phyloP scores from a whole-genome alignment of 2,329 filamentous ascomycete genomes.

The Paramyrothecium roridum region DNA sequence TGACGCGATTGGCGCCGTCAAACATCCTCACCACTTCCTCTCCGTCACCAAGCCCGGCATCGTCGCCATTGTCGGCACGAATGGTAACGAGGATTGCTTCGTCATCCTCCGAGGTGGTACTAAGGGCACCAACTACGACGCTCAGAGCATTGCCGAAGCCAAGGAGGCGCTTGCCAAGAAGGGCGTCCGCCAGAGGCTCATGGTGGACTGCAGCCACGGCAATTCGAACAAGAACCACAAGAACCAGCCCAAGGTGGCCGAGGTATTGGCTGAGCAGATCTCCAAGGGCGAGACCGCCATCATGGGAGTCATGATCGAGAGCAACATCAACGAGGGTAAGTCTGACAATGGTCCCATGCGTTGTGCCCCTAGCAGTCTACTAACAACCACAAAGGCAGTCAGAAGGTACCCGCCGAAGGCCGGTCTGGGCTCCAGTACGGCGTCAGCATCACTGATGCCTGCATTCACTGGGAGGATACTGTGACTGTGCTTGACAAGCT shows the following conservation, averaged over 20 bases:
- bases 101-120: slow-evolving; percentile 91
- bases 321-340: slow-evolving; percentile 88
- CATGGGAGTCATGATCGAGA: slow-evolving; percentile 99
- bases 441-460: slow-evolving; percentile 95
- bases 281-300: slow-evolving; percentile 78
- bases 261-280: slow-evolving; percentile 78
- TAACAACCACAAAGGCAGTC: slow-evolving; percentile 58
- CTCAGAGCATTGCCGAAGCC: slow-evolving; percentile 76
- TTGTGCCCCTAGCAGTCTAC: not conserved
- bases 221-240: slow-evolving; percentile 95
- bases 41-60: slow-evolving; percentile 96
- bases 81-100: slow-evolving; percentile 95
- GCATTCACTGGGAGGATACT: slow-evolving; percentile 92
- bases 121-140: slow-evolving; percentile 91
- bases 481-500: slow-evolving; percentile 73
- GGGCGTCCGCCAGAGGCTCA: slow-evolving; percentile 72
- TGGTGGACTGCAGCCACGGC: slow-evolving; percentile 98
- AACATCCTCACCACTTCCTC: slow-evolving; percentile 92
- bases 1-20: slow-evolving; percentile 90
- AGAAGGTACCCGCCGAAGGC: slow-evolving; percentile 88
- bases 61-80: slow-evolving; percentile 90
- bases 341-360: not conserved
- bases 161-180: slow-evolving; percentile 76
- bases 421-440: slow-evolving; percentile 85
- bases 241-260: slow-evolving; percentile 94